These are phyloP conservation scores for Diaporthe eres DNA, from an alignment of 2,329 filamentous ascomycete genomes.

Conservation along the genomic window DNA sequence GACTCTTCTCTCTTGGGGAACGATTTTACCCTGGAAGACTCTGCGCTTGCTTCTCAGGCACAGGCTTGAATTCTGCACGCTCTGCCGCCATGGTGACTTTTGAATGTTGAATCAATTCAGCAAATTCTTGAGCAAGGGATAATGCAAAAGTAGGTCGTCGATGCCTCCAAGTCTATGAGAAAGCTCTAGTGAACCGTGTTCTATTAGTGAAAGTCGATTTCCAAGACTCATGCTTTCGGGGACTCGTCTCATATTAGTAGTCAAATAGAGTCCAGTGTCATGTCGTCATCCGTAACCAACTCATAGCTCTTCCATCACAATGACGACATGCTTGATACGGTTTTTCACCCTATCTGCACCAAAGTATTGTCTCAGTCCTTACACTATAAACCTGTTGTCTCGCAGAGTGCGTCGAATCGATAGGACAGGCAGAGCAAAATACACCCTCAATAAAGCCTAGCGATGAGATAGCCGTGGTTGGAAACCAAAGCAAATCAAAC, in stretches of 20 bases:
- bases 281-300: neutral
- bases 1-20: no score
- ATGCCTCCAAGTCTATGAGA: no score
- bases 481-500: no score
- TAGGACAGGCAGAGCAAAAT: no score
- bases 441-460: no score
- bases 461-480: no score
- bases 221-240: neutral
- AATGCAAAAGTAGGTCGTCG: no score
- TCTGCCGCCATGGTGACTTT: slow-evolving; percentile 21
- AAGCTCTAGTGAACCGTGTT: neutral
- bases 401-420: no score
- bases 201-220: neutral
- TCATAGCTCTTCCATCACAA: neutral
- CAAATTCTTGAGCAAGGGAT: no score
- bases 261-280: neutral
- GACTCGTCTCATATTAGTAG: neutral
- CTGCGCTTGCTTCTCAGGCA: slow-evolving; percentile 39
- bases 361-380: neutral
- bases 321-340: neutral
- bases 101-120: neutral
- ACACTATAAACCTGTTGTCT: no score
- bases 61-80: slow-evolving; percentile 52
- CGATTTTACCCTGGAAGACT: neutral
- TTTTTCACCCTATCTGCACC: neutral